These are phyloP conservation scores for Taphrina communis DNA, from an alignment of 1,139 yeast species.

Conservation along the genomic window DNA sequence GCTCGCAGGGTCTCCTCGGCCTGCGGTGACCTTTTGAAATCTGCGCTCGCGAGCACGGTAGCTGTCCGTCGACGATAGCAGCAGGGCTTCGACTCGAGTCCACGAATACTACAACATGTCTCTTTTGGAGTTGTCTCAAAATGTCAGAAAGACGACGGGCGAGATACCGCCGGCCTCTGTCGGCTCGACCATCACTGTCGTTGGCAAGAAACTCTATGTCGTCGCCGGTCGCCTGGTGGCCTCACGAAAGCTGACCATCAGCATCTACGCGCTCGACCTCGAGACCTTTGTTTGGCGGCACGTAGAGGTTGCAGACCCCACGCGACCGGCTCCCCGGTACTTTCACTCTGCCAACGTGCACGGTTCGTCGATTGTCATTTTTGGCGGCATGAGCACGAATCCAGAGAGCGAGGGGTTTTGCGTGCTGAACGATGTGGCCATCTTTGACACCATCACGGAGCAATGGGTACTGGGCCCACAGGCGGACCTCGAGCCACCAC, in stretches of 20 bases:
- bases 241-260: conserved; percentile 38
- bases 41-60: too few species aligned
- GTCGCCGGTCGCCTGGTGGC: conserved; percentile 46
- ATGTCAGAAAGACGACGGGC: conserved; percentile 40
- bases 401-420: conserved; percentile 31
- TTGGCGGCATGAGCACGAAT: conserved; percentile 45
- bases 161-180: conserved; percentile 46
- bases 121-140: conserved; percentile 10
- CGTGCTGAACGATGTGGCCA: conserved; percentile 42
- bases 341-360: conserved; percentile 45
- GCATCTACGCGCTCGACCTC: conserved; percentile 46
- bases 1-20: too few species aligned
- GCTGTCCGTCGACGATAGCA: too few species aligned
- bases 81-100: too few species aligned
- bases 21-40: too few species aligned
- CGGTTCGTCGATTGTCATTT: conserved; percentile 43
- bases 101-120: background rate
- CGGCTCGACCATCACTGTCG: conserved; percentile 44
- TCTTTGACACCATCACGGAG: conserved; percentile 42
- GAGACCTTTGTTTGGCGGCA: conserved; percentile 44
- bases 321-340: conserved; percentile 43
- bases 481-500: background rate
- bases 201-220: conserved; percentile 44
- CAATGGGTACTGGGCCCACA: conserved; percentile 29
- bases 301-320: conserved; percentile 24